Evolutionary conservation across 208 protist genomes (phyloP).

Genomic region (Leishmania martiniquensis): DNA sequence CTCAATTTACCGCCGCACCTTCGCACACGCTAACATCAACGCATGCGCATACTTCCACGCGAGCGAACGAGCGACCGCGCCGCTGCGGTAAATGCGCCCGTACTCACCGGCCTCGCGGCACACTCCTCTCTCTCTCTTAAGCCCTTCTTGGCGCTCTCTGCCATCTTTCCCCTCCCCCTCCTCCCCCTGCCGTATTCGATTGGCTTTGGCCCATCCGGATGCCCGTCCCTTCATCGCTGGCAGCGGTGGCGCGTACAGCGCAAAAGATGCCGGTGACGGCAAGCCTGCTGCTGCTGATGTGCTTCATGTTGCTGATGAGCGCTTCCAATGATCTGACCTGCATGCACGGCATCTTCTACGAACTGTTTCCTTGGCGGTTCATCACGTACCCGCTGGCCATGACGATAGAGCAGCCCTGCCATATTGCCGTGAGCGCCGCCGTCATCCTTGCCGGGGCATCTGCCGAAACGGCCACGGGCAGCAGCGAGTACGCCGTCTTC

Average conservation of each 20-base stretch:
- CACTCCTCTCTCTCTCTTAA: not conserved
- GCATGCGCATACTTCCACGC: not conserved
- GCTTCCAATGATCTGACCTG: not conserved
- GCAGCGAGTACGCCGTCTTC: slow-evolving; percentile 25
- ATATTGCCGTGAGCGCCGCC: slow-evolving; percentile 12
- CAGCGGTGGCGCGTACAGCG: slow-evolving; percentile 6
- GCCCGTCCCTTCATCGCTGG: not conserved
- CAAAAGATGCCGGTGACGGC: slow-evolving; percentile 9
- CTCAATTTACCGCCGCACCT: not conserved
- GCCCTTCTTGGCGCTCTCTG: not conserved
- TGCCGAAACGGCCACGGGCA: slow-evolving; percentile 38
- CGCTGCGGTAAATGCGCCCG: not conserved
- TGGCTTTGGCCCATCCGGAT: not conserved
- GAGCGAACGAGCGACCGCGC: not conserved
- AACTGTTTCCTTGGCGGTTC: slow-evolving; percentile 14
- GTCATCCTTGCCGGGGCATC: slow-evolving; percentile 28
- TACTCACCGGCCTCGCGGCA: not conserved
- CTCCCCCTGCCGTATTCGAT: not conserved
- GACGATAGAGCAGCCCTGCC: slow-evolving; percentile 15
- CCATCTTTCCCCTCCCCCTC: not conserved
- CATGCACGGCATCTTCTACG: not conserved
- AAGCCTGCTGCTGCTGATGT: not conserved
- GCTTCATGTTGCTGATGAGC: not conserved
- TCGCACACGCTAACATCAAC: not conserved
- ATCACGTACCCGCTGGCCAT: slow-evolving; percentile 19